Conservation (phyloP, 1,139 yeast species). For the Kurtzmaniella quercitrusa region DNA sequence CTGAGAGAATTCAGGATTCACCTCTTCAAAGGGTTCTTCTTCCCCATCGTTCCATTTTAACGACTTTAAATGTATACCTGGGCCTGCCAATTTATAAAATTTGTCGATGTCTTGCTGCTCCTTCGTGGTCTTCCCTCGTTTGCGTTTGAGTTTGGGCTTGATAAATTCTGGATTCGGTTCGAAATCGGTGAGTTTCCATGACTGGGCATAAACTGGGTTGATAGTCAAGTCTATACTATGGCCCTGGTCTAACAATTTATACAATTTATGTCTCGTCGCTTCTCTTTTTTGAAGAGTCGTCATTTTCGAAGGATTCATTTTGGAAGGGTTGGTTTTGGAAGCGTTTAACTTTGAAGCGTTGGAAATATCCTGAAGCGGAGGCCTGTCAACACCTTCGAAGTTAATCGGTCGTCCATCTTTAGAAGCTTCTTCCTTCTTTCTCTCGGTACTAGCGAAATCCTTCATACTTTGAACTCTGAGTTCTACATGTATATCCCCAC, state of each 20-base stretch:
- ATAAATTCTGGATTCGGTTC: slow-evolving; percentile 30
- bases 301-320: slow-evolving; percentile 2
- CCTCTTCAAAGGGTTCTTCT: slow-evolving; percentile 9
- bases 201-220: slow-evolving; percentile 23
- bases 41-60: slow-evolving; percentile 20
- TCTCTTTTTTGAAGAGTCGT: slow-evolving; percentile 29
- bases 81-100: slow-evolving; percentile 23
- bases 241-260: slow-evolving; percentile 17
- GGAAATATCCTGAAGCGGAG: background rate
- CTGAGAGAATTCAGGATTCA: slow-evolving; percentile 15
- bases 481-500: background rate
- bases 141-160: slow-evolving; percentile 17
- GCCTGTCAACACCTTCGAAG: background rate
- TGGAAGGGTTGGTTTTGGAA: background rate
- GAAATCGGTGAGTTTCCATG: slow-evolving; percentile 48
- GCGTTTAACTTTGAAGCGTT: background rate
- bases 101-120: slow-evolving; percentile 27
- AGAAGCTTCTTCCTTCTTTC: background rate
- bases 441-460: background rate
- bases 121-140: slow-evolving; percentile 24
- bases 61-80: slow-evolving; percentile 12
- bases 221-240: slow-evolving; percentile 22
- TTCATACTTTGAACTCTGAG: too few species aligned
- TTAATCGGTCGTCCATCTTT: slow-evolving; percentile 2
- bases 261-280: slow-evolving; percentile 22